Evolutionary conservation across 1,284 basidiomycete genomes (phyloP), one percentile per base, ranked within the genome.

Genomic region (Megacollybia platyphylla): DNA sequence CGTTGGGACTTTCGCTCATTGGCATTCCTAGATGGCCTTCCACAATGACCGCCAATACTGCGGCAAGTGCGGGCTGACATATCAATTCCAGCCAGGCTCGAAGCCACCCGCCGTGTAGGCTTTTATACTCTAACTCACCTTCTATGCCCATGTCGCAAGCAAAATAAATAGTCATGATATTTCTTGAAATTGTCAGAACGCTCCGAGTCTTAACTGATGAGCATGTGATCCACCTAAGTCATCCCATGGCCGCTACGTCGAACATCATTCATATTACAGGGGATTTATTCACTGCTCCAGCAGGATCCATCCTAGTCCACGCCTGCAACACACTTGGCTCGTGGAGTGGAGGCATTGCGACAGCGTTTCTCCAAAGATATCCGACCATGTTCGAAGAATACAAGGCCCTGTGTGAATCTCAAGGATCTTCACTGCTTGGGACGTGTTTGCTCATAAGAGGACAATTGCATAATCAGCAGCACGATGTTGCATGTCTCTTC

Each of bases 1-100:
- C 49, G 15, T 20, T 29, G 42, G 6, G 45, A 34, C 31, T 31
- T 4, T 17, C 42, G 5, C 30, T 45, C 37, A 46, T 29, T 7
- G 38, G 40, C 41, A 15, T 36, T 35, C 13, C 46, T 43, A 87
- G 83, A 91, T 93, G 88, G 87, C 88, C 49, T 89, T 89, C 80
- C 90, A 93, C 76, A 76, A 85, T 57, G 87, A 94, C 68, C 83
- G 91, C 55, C 91, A 94, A 69, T 90, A 91, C 68, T 94, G 90
- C 64, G 90, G 90, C 67, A 92, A 91, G 71, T 93, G 89, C 54
- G 87, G 85, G 46, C 65, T 91, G 63, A 91, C 89, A 50, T 92
- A 91, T 77, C 84, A 83, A 48, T 91, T 92, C 72, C 74, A 79
- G 53, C 78, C 84, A 41, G 85, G 81, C 51, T 75, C 72, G 62